Percentiles rank a stretch among this genome's conserved stretches.
Conservation (phyloP, 169 alveolate species). For the Plasmodium vivax region DNA sequence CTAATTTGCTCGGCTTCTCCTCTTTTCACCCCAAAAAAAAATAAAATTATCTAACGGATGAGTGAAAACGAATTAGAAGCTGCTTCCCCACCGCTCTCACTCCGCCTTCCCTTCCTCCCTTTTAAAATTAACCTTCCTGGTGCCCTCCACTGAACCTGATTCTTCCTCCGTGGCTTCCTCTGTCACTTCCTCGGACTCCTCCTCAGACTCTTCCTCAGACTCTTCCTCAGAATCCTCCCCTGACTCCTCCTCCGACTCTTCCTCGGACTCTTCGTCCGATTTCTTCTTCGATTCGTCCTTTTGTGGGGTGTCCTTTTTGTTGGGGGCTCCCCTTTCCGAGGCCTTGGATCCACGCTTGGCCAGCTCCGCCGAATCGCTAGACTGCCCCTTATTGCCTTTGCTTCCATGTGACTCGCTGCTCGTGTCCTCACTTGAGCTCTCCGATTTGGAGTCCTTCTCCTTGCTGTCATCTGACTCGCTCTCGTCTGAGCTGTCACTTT, state of each 20-base stretch:
- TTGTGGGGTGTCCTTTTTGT: not conserved
- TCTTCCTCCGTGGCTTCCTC: not conserved
- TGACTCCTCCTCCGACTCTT: not conserved
- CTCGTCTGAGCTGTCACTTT: slow-evolving; percentile 18
- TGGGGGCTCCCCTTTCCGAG: not conserved
- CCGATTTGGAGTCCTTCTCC: not conserved
- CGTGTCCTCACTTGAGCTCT: not conserved
- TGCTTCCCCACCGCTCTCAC: not conserved
- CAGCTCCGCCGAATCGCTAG: not conserved
- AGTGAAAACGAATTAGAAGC: not conserved
- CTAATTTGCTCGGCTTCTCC: not conserved
- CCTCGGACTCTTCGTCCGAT: slow-evolving; percentile 34
- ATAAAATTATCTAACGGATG: not conserved
- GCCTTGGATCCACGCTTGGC: not conserved
- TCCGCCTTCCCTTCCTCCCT: slow-evolving; percentile 5
- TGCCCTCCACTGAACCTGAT: not conserved
- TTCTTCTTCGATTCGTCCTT: not conserved
- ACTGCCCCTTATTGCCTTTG: not conserved
- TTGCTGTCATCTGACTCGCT: not conserved
- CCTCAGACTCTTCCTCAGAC: not conserved
- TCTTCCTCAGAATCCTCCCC: not conserved
- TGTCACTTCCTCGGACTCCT: slow-evolving; percentile 7
- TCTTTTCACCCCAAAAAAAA: not conserved
- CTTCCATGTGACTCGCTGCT: slow-evolving; percentile 12
- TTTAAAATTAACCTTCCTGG: slow-evolving; percentile 18